Conservation (phyloP, 129 eudicot species). For the Chrysanthemum seticuspe region DNA sequence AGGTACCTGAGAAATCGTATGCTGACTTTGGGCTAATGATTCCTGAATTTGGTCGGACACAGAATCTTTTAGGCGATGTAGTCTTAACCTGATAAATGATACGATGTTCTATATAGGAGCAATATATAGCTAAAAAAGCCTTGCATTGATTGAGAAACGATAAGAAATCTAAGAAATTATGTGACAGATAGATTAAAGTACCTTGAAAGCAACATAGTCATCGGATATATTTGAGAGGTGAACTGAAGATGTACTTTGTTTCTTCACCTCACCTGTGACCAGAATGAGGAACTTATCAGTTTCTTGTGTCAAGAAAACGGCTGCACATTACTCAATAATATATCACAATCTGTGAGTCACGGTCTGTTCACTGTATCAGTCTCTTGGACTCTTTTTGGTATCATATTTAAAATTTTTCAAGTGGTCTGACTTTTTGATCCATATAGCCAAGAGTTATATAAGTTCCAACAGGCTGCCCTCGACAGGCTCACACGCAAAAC, state of each 20-base stretch:
- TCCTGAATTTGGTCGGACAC: constrained; percentile 76
- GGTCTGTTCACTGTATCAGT: no score
- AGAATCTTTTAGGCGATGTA: constrained; percentile 74
- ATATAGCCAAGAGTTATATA: no score
- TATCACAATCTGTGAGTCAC: no score
- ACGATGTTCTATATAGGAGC: constrained; percentile 3
- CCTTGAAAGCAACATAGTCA: constrained; percentile 85
- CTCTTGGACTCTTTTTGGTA: no score
- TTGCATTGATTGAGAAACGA: background rate
- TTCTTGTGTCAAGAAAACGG: no score
- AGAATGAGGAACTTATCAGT: background rate
- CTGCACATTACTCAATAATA: no score
- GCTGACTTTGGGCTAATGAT: constrained; percentile 69
- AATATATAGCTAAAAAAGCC: background rate
- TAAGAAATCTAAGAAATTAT: background rate
- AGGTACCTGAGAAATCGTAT: constrained; percentile 65
- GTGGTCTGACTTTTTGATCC: no score
- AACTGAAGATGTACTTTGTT: constrained; percentile 71
- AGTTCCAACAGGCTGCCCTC: no score
- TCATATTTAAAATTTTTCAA: no score
- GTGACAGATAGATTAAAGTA: constrained; percentile 15
- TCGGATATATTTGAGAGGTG: constrained; percentile 62
- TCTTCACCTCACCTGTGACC: constrained; percentile 69
- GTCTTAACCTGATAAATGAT: constrained; percentile 63
- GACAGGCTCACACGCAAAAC: no score